These are phyloP conservation scores for Forsythia suspensa DNA, from an alignment of 257 asterid species.

Conservation along the genomic window DNA sequence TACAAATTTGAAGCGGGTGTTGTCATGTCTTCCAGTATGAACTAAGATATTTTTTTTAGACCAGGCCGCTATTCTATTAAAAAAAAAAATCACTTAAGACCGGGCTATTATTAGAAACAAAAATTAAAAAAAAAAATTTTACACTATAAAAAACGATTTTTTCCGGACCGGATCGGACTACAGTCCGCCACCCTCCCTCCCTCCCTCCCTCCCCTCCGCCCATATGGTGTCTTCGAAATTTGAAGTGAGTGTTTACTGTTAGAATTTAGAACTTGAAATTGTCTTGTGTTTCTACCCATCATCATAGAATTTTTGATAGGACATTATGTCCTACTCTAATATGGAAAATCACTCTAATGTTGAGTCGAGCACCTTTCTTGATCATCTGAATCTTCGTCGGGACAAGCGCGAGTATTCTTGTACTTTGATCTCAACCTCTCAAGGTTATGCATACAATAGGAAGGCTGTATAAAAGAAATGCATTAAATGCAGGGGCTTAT, in stretches of 20 bases:
- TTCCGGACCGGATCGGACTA: no score
- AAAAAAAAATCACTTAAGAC: no score
- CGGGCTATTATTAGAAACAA: no score
- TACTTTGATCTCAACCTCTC: background rate
- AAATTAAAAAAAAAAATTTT: no score
- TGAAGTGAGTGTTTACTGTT: background rate
- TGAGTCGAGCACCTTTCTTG: background rate
- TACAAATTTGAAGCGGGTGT: no score
- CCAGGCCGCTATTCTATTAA: no score
- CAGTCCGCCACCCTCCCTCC: no score
- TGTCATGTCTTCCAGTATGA: no score
- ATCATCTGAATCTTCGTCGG: no score
- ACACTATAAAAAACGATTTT: no score
- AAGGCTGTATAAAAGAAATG: background rate
- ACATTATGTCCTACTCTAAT: background rate
- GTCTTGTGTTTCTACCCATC: background rate
- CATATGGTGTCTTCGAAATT: background rate
- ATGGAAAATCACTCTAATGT: background rate
- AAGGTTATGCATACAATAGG: background rate
- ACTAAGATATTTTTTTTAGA: no score
- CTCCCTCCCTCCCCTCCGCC: no score
- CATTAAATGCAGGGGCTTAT: constrained; percentile 15
- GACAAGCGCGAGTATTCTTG: background rate
- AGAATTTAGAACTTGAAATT: background rate
- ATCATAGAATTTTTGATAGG: background rate